These are phyloP conservation scores for Alternaria sp. DNA, from an alignment of 2,329 filamentous ascomycete genomes.

Conservation along the genomic window DNA sequence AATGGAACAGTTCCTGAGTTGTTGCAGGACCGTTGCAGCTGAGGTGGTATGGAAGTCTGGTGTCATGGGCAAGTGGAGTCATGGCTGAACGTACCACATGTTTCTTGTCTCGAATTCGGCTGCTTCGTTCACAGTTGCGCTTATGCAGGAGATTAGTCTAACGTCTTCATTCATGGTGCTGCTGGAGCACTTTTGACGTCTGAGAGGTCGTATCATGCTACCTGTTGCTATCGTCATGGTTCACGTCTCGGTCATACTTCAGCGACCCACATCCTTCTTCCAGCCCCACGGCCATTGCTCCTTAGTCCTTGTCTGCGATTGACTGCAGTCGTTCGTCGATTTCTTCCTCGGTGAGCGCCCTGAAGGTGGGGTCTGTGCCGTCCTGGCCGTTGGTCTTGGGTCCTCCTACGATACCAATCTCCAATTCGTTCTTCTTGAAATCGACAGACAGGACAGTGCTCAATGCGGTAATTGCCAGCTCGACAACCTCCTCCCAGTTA, in stretches of 20 bases:
- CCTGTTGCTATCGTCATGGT: constrained; percentile 37
- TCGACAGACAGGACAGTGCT: constrained; percentile 98
- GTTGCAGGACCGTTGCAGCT: constrained; percentile 42
- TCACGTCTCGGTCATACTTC: constrained; percentile 35
- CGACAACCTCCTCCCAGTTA: constrained; percentile 95
- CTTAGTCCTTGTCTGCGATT: constrained; percentile 97
- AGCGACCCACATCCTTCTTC: constrained; percentile 34
- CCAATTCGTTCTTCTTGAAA: constrained; percentile 99
- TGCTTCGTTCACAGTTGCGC: constrained; percentile 43
- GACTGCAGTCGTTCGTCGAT: constrained; percentile 98
- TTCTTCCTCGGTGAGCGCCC: constrained; percentile 92
- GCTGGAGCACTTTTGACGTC: constrained; percentile 39
- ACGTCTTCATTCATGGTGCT: constrained; percentile 45
- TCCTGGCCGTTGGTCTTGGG: constrained; percentile 83
- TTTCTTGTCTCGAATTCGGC: constrained; percentile 21
- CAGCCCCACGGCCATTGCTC: constrained; percentile 31
- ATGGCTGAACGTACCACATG: constrained; percentile 42
- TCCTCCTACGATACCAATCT: constrained; percentile 95
- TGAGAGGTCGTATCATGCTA: constrained; percentile 41
- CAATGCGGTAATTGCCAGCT: constrained; percentile 92
- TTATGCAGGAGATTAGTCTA: constrained; percentile 47
- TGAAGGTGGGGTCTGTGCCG: constrained; percentile 80
- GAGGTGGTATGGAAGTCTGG: constrained; percentile 38
- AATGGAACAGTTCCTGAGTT: constrained; percentile 35
- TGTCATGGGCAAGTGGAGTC: constrained; percentile 46